Evolutionary conservation across 2,329 filamentous ascomycete species (phyloP), one percentile per base, ranked within the genome.

Genomic region (Colletotrichum incanum): DNA sequence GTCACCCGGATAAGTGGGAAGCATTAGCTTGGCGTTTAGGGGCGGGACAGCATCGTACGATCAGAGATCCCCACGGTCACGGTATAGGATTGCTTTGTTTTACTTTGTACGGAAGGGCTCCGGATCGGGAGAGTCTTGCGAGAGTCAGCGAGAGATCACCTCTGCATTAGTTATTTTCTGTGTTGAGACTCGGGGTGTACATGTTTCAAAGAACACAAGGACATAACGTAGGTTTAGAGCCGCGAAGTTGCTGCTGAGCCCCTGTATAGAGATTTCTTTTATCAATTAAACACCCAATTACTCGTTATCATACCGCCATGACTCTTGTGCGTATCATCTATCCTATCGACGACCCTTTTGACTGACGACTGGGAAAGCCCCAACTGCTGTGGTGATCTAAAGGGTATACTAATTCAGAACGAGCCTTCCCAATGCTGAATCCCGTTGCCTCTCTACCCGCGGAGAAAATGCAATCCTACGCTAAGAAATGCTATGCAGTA

Each of bases 11-110:
- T 50, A 28, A 39, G 64, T 54, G 68, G 63, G 55, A 68, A 60
- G 68, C 72, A 73, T 73, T 60, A 39, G 49, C 47, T 60, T 58
- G 74, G 74, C 74, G 74, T 75, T 74, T 61, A 47, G 49, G 54
- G 66, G 26, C 28, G 39, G 60, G 54, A 58, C 45, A 47, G 66
- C 31, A 59, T 59, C n/a, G 41, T 47, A 20, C 41, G 68, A 49
- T 56, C 54, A 59, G n/a, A 56, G 31, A 73, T 65, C 70, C 66
- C 66, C 70, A 69, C 23, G 54, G 37, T 52, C 20, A 64, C 55
- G 54, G 59, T 70, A 67, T 73, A 73, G 67, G 71, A 23, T 67
- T 71, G 55, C 28, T 71, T 58, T 60, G 39, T 43, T 61, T 68
- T 28, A 31, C 55, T 34, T 16, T 49, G n/a, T 9, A 31, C 41